These are phyloP conservation scores for Cryptosporidium tyzzeri DNA, from an alignment of 169 alveolate genomes.

Conservation along the genomic window DNA sequence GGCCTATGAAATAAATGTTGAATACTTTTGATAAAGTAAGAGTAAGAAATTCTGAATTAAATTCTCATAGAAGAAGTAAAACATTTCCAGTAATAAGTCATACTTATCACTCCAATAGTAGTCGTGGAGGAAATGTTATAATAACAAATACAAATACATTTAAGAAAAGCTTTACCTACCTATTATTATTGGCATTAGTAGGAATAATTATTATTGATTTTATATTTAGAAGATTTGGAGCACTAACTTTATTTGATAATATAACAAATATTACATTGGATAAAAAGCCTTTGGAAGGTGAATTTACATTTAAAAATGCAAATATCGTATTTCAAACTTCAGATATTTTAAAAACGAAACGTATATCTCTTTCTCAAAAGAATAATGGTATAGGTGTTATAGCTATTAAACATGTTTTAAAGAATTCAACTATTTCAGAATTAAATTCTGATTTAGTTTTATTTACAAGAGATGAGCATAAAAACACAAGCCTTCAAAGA, in stretches of 20 bases:
- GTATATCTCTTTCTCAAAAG: constrained; percentile 37
- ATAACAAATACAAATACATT: constrained; percentile 34
- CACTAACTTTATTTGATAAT: constrained; percentile 12
- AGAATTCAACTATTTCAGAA: constrained; percentile 25
- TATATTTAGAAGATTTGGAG: constrained; percentile 42
- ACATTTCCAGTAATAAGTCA: constrained; percentile 45
- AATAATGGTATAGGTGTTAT: constrained; percentile 38
- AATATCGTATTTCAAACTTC: constrained; percentile 15
- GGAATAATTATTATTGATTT: constrained; percentile 31
- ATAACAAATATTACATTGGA: neutral
- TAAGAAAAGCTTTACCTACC: constrained; percentile 39
- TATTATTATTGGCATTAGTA: constrained; percentile 35
- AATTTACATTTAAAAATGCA: constrained; percentile 33
- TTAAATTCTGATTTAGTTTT: constrained; percentile 17
- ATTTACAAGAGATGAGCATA: constrained; percentile 43
- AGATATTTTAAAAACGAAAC: constrained; percentile 3
- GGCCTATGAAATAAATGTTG: constrained; percentile 6
- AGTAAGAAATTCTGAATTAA: neutral
- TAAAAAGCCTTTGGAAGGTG: neutral
- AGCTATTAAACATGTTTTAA: neutral
- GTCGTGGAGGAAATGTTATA: constrained; percentile 24
- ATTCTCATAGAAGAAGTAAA: constrained; percentile 59
- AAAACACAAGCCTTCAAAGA: constrained; percentile 17
- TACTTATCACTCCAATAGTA: neutral
- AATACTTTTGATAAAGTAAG: neutral